phyloP scores from a whole-genome alignment of 2,329 filamentous ascomycete species.

The Fonsecaea erecta region DNA sequence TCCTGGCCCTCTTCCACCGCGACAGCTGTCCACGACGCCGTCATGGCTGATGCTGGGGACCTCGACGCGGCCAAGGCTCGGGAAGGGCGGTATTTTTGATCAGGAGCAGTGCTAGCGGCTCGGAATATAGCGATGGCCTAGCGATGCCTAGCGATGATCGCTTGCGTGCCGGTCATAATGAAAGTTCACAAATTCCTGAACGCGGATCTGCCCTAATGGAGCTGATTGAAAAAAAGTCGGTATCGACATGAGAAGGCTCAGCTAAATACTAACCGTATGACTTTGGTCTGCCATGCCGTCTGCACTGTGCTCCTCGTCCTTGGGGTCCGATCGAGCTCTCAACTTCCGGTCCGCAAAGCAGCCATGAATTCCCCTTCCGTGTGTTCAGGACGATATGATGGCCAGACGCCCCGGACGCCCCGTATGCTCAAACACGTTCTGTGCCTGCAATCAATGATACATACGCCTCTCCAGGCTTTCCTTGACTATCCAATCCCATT shows the following conservation, averaged over 20 bases:
- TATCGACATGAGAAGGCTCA: not conserved
- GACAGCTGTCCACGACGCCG: not conserved
- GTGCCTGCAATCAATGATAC: not conserved
- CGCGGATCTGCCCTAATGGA: not conserved
- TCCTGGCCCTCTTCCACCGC: not conserved
- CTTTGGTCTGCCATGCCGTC: not conserved
- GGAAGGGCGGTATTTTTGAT: not conserved
- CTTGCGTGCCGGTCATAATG: not conserved
- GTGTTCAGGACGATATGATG: not conserved
- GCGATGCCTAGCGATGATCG: not conserved
- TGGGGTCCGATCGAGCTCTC: not conserved
- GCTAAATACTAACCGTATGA: not conserved
- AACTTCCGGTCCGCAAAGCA: no score
- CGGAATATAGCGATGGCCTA: not conserved
- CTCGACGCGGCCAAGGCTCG: constrained; percentile 7
- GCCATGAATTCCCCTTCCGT: not conserved
- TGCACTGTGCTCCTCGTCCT: not conserved
- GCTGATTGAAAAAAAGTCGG: not conserved
- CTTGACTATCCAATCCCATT: not conserved
- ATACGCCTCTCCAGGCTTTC: not conserved
- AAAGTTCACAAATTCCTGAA: not conserved
- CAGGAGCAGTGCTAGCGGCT: not conserved
- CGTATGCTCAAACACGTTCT: not conserved
- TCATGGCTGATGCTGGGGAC: constrained; percentile 13
- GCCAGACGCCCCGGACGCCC: not conserved